Evolutionary conservation across 805 yeast species (phyloP), one percentile per base, ranked within the genome.

Genomic region (Candida vartiovaarae): DNA sequence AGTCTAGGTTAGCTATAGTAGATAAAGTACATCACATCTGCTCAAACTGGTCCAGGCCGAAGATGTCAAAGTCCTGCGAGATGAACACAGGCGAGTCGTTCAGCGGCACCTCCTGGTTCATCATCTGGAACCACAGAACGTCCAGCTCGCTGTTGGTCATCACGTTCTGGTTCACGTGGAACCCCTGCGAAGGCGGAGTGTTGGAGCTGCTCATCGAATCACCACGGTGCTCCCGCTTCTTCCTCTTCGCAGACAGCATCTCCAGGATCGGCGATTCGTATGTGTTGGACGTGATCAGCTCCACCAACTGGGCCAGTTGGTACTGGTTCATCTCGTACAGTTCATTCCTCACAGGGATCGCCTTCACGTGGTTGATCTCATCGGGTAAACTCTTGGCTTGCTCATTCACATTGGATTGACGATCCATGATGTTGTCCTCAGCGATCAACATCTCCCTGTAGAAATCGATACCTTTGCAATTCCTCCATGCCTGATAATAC

Each of bases 401-500:
- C 34, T 47, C 42, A 36, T 54, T 59, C 34, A 58, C 38, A 3
- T 31, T 37, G 11, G 60, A 53, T 7, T 43, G 38, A 34, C 40
- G 54, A 36, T 60, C 63, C 51, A 55, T 59, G 8, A 62, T 42
- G 44, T 49, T 58, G 2, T 60, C 63, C 24, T 61, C 51, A 20
- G 63, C 57, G 0, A 48, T 58, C 8, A 76, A 44, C 4, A 72
- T 41, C 25, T 60, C 63, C 9, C 71, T 49, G 23, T 78, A 52
- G 37, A 65, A 70, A 5, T 59, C 59, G 41, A 74, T 76, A 1
- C 76, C 74, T 48, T 77, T 79, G 24, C 72, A 64, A 34, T 77
- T 63, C 57, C 80, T 70, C 87, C 87, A 81, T 1, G 84, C 79
- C 55, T 76, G 78, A 53, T 77, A 81, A 53, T 78, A 78, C 36